A percentile compares a stretch with the other conserved stretches of the same genome.
These are phyloP conservation scores for Marsdenia floribunda DNA, from an alignment of 257 asterid species.

Conservation along the genomic window DNA sequence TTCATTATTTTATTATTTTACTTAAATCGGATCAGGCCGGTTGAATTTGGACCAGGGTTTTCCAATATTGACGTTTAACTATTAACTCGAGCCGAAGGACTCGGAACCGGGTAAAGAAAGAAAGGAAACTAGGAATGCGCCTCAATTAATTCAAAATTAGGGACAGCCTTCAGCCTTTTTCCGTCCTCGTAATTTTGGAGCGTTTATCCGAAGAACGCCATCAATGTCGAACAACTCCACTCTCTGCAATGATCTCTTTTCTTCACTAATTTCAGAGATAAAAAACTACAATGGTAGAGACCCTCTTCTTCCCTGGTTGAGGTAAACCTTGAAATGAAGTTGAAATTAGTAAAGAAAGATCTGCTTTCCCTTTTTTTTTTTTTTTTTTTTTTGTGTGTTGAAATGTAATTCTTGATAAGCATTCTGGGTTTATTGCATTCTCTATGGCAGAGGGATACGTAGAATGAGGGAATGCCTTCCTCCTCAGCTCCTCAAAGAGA, in stretches of 20 bases:
- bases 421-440: background rate
- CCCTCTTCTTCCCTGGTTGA: constrained; percentile 93
- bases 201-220: background rate
- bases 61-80: background rate
- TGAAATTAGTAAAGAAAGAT: background rate
- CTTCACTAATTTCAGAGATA: constrained; percentile 68
- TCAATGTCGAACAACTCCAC: constrained; percentile 43
- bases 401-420: background rate
- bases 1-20: background rate
- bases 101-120: background rate
- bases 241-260: constrained; percentile 47
- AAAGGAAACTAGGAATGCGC: constrained; percentile 24
- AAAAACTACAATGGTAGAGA: constrained; percentile 68
- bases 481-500: constrained; percentile 61
- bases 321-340: constrained; percentile 35
- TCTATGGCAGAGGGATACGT: constrained; percentile 56
- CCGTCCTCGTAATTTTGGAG: background rate
- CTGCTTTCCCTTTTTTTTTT: background rate
- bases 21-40: background rate
- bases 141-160: constrained; percentile 33
- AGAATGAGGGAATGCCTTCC: constrained; percentile 72
- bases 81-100: background rate
- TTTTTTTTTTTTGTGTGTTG: background rate
- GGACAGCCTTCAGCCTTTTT: constrained; percentile 4
- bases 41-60: background rate